Evolutionary conservation across 352 stramenopile genomes (phyloP).

Genomic region (Phytophthora lateralis): DNA sequence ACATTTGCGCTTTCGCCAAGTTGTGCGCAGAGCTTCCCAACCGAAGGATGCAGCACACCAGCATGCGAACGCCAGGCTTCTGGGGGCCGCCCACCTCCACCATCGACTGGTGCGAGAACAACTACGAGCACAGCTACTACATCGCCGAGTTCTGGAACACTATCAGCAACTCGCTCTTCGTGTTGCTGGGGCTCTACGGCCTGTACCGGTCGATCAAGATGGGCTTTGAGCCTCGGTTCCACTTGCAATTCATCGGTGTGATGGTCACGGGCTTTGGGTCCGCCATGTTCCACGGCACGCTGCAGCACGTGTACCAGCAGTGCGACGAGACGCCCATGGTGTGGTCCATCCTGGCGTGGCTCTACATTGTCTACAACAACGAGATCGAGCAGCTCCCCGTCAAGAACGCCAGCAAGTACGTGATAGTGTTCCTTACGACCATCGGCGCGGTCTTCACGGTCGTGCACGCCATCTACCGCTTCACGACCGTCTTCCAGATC

Average conservation of each 20-base stretch:
- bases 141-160: constrained; percentile 92
- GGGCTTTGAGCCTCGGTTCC: constrained; percentile 80
- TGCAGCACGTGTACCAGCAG: constrained; percentile 84
- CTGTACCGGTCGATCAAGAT: constrained; percentile 65
- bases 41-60: not conserved
- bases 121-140: constrained; percentile 83
- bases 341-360: constrained; percentile 80
- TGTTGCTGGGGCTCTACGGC: constrained; percentile 76
- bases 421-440: constrained; percentile 55
- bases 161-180: constrained; percentile 80
- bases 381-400: constrained; percentile 61
- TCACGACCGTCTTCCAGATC: constrained; percentile 79
- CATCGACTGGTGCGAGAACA: constrained; percentile 89
- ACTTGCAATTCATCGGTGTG: constrained; percentile 72
- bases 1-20: constrained; percentile 11
- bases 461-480: constrained; percentile 77
- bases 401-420: constrained; percentile 40
- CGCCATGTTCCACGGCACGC: constrained; percentile 86
- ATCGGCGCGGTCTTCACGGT: constrained; percentile 73
- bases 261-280: constrained; percentile 85
- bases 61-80: constrained; percentile 33
- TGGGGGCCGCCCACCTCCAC: constrained; percentile 79
- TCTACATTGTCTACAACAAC: constrained; percentile 87
- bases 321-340: constrained; percentile 89
- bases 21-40: not conserved